These are phyloP conservation scores for Pythium monospermum DNA, from an alignment of 352 stramenopile genomes.

Conservation along the genomic window DNA sequence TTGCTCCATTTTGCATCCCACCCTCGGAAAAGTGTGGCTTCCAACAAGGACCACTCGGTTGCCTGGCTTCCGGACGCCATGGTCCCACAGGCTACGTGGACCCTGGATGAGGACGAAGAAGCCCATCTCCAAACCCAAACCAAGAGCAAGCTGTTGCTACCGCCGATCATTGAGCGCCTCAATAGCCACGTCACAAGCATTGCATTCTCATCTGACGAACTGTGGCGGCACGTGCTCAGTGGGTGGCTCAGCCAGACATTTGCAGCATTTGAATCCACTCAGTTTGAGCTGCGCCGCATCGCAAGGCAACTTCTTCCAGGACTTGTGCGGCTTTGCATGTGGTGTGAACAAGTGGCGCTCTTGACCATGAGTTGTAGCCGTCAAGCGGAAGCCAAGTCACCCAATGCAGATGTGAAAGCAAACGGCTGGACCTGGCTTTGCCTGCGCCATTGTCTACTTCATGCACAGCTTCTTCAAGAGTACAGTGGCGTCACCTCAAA, in stretches of 20 bases:
- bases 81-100: constrained; percentile 34
- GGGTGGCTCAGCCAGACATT: constrained; percentile 41
- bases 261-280: constrained; percentile 37
- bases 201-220: constrained; percentile 4
- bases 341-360: constrained; percentile 33
- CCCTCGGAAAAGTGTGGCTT: too few relatives aligned
- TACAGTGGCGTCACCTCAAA: too few relatives aligned
- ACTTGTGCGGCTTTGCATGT: constrained; percentile 46
- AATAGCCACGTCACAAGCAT: background rate
- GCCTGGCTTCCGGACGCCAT: constrained; percentile 3
- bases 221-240: constrained; percentile 31
- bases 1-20: constrained; percentile 1
- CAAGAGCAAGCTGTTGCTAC: background rate
- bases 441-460: constrained; percentile 6
- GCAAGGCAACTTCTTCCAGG: constrained; percentile 50
- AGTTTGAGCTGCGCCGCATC: constrained; percentile 70
- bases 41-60: background rate
- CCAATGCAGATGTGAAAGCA: background rate
- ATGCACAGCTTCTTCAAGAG: background rate
- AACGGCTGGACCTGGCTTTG: constrained; percentile 11
- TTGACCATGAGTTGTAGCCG: background rate
- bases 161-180: constrained; percentile 6
- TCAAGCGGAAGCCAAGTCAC: background rate
- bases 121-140: too few relatives aligned
- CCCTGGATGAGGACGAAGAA: constrained; percentile 22